Evolutionary conservation across 1,139 yeast species (phyloP), one percentile per base, ranked within the genome.

Genomic region (Candida anutae): DNA sequence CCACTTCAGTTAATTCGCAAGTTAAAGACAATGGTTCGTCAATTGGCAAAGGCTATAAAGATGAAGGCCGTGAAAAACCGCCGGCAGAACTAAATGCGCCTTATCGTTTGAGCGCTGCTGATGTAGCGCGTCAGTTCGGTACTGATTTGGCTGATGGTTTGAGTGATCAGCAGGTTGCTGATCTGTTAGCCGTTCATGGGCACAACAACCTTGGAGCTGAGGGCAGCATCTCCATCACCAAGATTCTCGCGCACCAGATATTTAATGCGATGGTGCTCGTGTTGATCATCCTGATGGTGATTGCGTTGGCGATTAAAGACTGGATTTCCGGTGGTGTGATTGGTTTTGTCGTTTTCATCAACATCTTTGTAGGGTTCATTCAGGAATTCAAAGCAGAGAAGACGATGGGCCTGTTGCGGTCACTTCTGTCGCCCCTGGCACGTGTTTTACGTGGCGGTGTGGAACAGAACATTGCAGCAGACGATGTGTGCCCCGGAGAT

Each of bases 311-410:
- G 11, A 78, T 82, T 40, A 62, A 62, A 32, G 93, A 81, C 53
- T 81, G 84, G 80, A 82, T 81, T 33, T 77, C 87, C 4, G 93
- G 88, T 29, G 93, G 93, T 30, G 93, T 82, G 18, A 78, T 82
- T 47, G 78, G 74, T 1, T 78, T 74, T 29, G 90, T 82, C 16
- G 77, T 81, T 19, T 55, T 56, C 23, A 64, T 82, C 37, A 82
- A 82, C 48, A 76, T 81, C 26, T 55, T 57, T 16, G 80, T 82
- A 27, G 94, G 93, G 2, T 72, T 78, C 30, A 53, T 73, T 37
- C 93, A 82, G 50, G 87, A 79, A 48, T 61, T 63, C 39, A 73
- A 74, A 35, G 93, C 93, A 3, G 90, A 81, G 42, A 74, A 78
- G 50, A 81, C 93, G 1, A 81, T 82, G 87, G 84, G 80, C 19